Percentiles rank a stretch among this genome's conserved stretches.
phyloP scores from a whole-genome alignment of 139 green algal species.

The Zygnema circumcarinatum region DNA sequence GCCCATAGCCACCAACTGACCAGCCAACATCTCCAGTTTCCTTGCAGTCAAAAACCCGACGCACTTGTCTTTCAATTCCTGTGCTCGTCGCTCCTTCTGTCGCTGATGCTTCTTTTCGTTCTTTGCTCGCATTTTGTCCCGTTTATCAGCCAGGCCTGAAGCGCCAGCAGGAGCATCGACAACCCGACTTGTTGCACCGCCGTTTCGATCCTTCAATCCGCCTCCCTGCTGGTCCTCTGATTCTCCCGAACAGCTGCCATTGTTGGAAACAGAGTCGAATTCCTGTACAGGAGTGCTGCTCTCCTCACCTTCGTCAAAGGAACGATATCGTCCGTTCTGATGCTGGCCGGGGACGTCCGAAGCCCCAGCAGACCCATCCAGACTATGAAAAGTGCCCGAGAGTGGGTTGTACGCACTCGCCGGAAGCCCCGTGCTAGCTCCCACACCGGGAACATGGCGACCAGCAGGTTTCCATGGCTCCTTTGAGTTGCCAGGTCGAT shows the following conservation, averaged over 20 bases:
- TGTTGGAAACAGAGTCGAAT: conserved; percentile 51
- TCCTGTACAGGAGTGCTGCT: conserved; percentile 26
- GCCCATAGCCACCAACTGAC: conserved; percentile 56
- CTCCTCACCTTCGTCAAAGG: conserved; percentile 56
- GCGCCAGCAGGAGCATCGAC: background rate
- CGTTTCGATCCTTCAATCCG: conserved; percentile 1
- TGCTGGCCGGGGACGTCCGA: conserved; percentile 3
- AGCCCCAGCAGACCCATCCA: background rate
- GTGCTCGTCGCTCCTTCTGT: conserved; percentile 52
- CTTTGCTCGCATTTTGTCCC: conserved; percentile 57
- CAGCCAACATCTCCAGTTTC: conserved; percentile 55
- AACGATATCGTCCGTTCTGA: conserved; percentile 42
- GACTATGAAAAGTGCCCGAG: conserved; percentile 52
- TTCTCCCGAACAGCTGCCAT: conserved; percentile 57
- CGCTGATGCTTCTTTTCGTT: conserved; percentile 61
- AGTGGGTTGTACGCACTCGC: conserved; percentile 50
- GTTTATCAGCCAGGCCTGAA: conserved; percentile 25
- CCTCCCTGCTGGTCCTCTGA: conserved; percentile 48
- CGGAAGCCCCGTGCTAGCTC: conserved; percentile 1
- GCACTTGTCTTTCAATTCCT: conserved; percentile 56
- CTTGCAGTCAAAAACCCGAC: conserved; percentile 41
- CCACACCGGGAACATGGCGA: conserved; percentile 7
- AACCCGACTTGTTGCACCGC: conserved; percentile 12
- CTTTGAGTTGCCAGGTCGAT: background rate
- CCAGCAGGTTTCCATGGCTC: conserved; percentile 27